phyloP scores from a whole-genome alignment of 2,329 filamentous ascomycete species.

The Alternaria gansuensis region DNA sequence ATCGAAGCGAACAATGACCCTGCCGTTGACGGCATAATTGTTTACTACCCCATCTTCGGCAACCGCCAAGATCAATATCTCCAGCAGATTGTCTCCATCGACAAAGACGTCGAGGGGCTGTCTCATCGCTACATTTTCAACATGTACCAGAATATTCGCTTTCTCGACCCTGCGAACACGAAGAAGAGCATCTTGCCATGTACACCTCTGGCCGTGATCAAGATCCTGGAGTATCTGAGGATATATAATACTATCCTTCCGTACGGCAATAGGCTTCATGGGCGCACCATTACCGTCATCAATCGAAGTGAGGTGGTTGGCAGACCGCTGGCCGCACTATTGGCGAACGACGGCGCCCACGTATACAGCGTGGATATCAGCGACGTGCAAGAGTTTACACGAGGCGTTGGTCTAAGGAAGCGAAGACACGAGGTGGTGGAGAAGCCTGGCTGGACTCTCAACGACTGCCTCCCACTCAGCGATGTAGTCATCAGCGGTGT shows the following conservation, averaged over 20 bases:
- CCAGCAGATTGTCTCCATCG: conserved; percentile 88
- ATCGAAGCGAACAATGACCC: conserved; percentile 82
- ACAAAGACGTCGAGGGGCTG: conserved; percentile 95
- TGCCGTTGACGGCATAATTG: conserved; percentile 85
- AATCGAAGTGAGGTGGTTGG: conserved; percentile 97
- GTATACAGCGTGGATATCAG: conserved; percentile 96
- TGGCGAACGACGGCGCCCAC: conserved; percentile 94
- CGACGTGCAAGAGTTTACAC: conserved; percentile 89
- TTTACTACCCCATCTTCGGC: conserved; percentile 98
- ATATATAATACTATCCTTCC: conserved; percentile 97
- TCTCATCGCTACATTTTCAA: conserved; percentile 96
- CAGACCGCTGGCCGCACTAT: conserved; percentile 85
- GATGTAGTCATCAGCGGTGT: conserved; percentile 97
- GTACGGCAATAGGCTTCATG: conserved; percentile 90
- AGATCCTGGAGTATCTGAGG: conserved; percentile 93
- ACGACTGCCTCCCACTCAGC: conserved; percentile 84
- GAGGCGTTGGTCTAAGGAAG: conserved; percentile 86
- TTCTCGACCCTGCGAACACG: conserved; percentile 80
- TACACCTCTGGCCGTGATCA: conserved; percentile 94
- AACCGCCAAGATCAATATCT: conserved; percentile 91
- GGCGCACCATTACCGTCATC: conserved; percentile 93
- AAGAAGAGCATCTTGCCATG: conserved; percentile 95
- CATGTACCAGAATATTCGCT: conserved; percentile 99
- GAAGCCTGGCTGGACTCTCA: conserved; percentile 78
- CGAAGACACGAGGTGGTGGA: conserved; percentile 86